Base-by-base conservation (phyloP, 495 filamentous ascomycete species). In the Penicillium antarcticum region DNA sequence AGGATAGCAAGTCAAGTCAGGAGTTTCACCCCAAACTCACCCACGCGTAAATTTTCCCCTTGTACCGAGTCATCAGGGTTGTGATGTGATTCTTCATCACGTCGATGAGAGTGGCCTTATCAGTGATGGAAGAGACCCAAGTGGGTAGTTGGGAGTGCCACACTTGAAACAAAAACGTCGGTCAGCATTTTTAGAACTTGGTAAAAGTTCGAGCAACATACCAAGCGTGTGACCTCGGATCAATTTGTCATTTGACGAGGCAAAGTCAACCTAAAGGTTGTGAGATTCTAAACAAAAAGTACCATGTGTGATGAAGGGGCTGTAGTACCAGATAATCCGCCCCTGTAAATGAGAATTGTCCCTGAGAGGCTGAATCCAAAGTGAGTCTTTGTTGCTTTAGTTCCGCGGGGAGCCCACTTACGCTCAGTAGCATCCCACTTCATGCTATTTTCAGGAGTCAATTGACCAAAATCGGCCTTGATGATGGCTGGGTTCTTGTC, bases 401-500 rank as follows among this genome's bases (percentile, higher is more conserved):
- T 14, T 9, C 5, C 5, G 0, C 7, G 1, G 9, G 36, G 37
- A 24, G 5, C 12, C 9, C 16, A 61, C 68, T 52, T 36, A 68
- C 69, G 65, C 41, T 68, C 67, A 49, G 63, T 63, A 19, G 63
- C 52, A 46, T 80, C 76, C 76, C 74, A 80, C 60, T 81, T 81
- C 77, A 81, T 78, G 51, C 74, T 78, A 64, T 81, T 81, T 67
- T 80, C 78, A 0, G 77, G 75, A 11, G 75, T 79, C 49, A 80
- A 48, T 42, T 73, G 69, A 45, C 78, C 75, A 39, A 80, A 81
- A 52, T 80, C 63, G 1, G 70, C 63, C 43, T 66, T 60, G 60
- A 79, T 61, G 42, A 79, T 72, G 6, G 70, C 67, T 34, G 58
- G 40, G 32, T 26, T 52, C 43, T 55, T 52, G 10, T 39, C 12